Conservation (phyloP, 805 yeast species). For the Candida taoyuanica region DNA sequence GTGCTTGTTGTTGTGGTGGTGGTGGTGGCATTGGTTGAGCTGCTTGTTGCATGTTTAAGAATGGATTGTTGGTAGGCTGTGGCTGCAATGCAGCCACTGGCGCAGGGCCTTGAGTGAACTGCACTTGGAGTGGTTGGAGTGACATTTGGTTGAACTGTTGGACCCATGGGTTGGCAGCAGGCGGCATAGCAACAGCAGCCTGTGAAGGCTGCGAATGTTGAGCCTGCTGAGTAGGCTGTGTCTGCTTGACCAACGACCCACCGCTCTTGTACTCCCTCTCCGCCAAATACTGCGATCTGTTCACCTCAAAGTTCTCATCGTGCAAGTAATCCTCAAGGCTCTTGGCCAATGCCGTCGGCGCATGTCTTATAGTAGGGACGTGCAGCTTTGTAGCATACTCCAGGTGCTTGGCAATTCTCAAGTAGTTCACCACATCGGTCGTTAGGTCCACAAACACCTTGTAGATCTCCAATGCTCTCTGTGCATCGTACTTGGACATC, state of each 20-base stretch:
- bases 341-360: slow-evolving; percentile 87
- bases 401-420: slow-evolving; percentile 84
- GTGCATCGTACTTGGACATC: slow-evolving; percentile 81
- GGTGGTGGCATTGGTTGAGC: slow-evolving; percentile 18
- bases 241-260: slow-evolving; percentile 4
- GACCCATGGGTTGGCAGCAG: slow-evolving; percentile 18
- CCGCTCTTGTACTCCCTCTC: slow-evolving; percentile 47
- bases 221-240: slow-evolving; percentile 2
- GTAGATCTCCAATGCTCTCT: slow-evolving; percentile 78
- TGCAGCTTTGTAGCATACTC: slow-evolving; percentile 83
- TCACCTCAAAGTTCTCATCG: slow-evolving; percentile 79
- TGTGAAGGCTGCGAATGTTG: slow-evolving; percentile 22
- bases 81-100: slow-evolving; percentile 11
- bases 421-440: slow-evolving; percentile 77
- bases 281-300: slow-evolving; percentile 70
- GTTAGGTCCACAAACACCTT: slow-evolving; percentile 83
- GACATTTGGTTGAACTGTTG: slow-evolving; percentile 12
- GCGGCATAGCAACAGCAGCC: slow-evolving; percentile 15
- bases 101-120: slow-evolving; percentile 13
- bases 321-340: slow-evolving; percentile 84
- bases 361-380: slow-evolving; percentile 95
- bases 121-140: slow-evolving; percentile 16
- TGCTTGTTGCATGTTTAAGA: slow-evolving; percentile 15
- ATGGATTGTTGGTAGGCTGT: slow-evolving; percentile 22
- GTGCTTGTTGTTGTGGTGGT: slow-evolving; percentile 10